Evolutionary conservation across 768 basidiomycete genomes (phyloP).

Genomic region (Paxillus rubicundulus): DNA sequence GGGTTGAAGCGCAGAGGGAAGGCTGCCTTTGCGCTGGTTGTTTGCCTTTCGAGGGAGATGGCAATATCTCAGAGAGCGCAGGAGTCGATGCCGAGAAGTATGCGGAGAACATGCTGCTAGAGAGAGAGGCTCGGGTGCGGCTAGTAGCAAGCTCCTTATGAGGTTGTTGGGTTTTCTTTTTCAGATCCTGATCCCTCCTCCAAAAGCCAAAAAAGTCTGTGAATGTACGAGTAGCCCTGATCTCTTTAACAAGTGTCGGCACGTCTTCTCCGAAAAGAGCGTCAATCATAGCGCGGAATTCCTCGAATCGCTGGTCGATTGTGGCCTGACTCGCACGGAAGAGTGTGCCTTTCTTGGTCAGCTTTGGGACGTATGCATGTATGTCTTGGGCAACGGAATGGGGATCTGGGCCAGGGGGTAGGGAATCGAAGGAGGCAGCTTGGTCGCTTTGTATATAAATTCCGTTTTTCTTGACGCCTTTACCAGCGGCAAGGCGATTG

Average conservation of each 20-base stretch:
- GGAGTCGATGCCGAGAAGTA: constrained; percentile 49
- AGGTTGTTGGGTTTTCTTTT: constrained; percentile 35
- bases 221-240: constrained; percentile 54
- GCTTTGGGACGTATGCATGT: constrained; percentile 60
- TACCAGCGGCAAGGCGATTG: constrained; percentile 63
- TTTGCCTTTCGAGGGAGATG: constrained; percentile 15
- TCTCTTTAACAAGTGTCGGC: constrained; percentile 64
- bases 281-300: constrained; percentile 58
- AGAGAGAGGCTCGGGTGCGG: constrained; percentile 42
- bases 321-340: constrained; percentile 71
- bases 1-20: not conserved
- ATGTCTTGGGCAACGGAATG: constrained; percentile 68
- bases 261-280: constrained; percentile 58
- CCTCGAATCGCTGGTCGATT: constrained; percentile 57
- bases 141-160: constrained; percentile 17
- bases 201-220: constrained; percentile 80
- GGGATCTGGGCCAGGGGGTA: constrained; percentile 82
- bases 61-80: constrained; percentile 5
- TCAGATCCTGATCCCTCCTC: constrained; percentile 67
- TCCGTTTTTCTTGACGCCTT: constrained; percentile 70
- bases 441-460: constrained; percentile 66
- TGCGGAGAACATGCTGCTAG: constrained; percentile 54
- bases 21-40: constrained; percentile 2
- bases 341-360: constrained; percentile 69
- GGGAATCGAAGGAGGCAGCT: constrained; percentile 82